phyloP scores from a whole-genome alignment of 495 filamentous ascomycete species.

The Chaetomium cochliodes region DNA sequence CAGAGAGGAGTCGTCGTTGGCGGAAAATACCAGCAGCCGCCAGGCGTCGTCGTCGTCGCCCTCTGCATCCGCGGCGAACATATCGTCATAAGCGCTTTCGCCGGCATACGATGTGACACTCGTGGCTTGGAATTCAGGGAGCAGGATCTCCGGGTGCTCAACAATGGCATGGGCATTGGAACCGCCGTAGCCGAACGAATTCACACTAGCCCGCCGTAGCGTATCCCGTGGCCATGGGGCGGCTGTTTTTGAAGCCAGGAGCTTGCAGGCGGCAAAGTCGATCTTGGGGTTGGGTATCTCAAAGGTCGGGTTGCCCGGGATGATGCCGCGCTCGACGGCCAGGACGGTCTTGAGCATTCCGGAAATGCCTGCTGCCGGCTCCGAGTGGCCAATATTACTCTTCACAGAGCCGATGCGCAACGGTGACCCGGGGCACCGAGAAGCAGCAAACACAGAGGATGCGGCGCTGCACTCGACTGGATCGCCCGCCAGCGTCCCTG shows the following conservation, averaged over 20 bases:
- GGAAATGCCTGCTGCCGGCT: constrained; percentile 38
- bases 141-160: constrained; percentile 28
- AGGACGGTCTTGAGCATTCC: constrained; percentile 38
- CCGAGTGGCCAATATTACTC: constrained; percentile 45
- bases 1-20: background rate
- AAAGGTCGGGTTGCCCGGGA: constrained; percentile 36
- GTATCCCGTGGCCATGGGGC: constrained; percentile 19
- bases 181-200: constrained; percentile 57
- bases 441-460: constrained; percentile 21
- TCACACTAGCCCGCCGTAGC: constrained; percentile 46
- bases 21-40: background rate
- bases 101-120: too few relatives aligned
- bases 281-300: constrained; percentile 47
- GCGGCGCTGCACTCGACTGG: constrained; percentile 42
- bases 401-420: too few relatives aligned
- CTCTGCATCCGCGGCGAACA: too few relatives aligned
- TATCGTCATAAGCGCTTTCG: too few relatives aligned
- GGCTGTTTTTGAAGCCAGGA: background rate
- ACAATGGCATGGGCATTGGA: constrained; percentile 55
- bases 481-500: constrained; percentile 53
- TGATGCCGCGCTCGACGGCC: constrained; percentile 38
- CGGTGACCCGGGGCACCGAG: too few relatives aligned
- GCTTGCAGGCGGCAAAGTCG: constrained; percentile 20
- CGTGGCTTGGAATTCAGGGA: too few relatives aligned
- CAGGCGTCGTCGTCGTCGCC: too few relatives aligned